Percentiles rank a stretch among this genome's conserved stretches.
Conservation (phyloP, 202 grass and related monocot genomes). For the Brachypodium distachyon region DNA sequence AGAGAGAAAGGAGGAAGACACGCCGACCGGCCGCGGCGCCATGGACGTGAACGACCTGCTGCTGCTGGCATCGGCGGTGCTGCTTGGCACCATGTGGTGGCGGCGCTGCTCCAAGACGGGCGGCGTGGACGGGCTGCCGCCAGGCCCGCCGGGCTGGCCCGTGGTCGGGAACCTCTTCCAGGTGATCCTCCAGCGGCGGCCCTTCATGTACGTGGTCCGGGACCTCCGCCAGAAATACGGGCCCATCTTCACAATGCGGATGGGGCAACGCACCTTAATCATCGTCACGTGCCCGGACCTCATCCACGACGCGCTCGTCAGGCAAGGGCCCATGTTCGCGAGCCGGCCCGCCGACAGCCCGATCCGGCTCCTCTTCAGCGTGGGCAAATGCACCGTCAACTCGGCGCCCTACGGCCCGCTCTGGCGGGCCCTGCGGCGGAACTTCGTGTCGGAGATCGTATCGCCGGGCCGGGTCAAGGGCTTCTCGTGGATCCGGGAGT, state of each 20-base stretch:
- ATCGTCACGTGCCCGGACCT: slow-evolving; percentile 65
- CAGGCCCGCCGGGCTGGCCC: slow-evolving; percentile 78
- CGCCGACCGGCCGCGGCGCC: too few species aligned
- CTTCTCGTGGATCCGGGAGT: slow-evolving; percentile 83
- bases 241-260: slow-evolving; percentile 95
- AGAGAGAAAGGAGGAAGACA: too few species aligned
- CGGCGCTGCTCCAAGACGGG: slow-evolving; percentile 53
- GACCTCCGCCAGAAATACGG: slow-evolving; percentile 74
- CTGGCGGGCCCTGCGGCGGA: slow-evolving; percentile 79
- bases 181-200: slow-evolving; percentile 70
- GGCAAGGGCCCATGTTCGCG: slow-evolving; percentile 66
- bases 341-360: slow-evolving; percentile 73
- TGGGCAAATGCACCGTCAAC: slow-evolving; percentile 89
- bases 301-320: slow-evolving; percentile 90
- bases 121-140: slow-evolving; percentile 44
- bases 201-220: slow-evolving; percentile 90
- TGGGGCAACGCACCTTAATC: slow-evolving; percentile 82
- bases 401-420: slow-evolving; percentile 74
- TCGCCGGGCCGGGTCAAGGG: slow-evolving; percentile 52
- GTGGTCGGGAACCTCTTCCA: slow-evolving; percentile 94
- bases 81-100: slow-evolving; percentile 65
- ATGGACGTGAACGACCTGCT: slow-evolving; percentile 63
- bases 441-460: slow-evolving; percentile 87
- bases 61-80: slow-evolving; percentile 25
- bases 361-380: slow-evolving; percentile 80